Percentiles rank a stretch among this genome's conserved stretches.
phyloP scores from a whole-genome alignment of 2,329 filamentous ascomycete species.

The Arthrocladium fulminans region DNA sequence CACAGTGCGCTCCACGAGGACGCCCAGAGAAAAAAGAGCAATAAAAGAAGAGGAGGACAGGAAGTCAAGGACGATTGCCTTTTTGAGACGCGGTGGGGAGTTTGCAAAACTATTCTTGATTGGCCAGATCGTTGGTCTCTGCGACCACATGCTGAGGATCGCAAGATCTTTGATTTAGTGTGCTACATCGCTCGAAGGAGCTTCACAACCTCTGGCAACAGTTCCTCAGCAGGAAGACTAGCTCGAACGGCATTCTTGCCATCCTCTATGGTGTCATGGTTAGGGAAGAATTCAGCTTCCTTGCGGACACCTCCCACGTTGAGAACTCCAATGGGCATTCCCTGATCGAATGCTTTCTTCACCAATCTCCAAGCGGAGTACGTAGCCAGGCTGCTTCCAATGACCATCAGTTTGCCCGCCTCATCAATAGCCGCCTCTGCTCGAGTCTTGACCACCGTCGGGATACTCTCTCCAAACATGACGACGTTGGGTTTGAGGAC shows the following conservation, averaged over 20 bases:
- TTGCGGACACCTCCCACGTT: slow-evolving; percentile 56
- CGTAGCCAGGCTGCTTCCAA: slow-evolving; percentile 86
- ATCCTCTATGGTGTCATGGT: slow-evolving; percentile 15
- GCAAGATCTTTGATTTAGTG: not conserved
- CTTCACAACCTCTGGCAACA: slow-evolving; percentile 33
- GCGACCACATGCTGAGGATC: not conserved
- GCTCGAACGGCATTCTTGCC: slow-evolving; percentile 30
- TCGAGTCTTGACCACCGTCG: slow-evolving; percentile 56
- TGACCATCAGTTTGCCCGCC: slow-evolving; percentile 63
- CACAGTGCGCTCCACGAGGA: not conserved
- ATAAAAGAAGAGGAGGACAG: not conserved
- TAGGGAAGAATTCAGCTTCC: slow-evolving; percentile 34
- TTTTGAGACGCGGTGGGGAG: not conserved
- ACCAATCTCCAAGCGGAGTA: slow-evolving; percentile 91
- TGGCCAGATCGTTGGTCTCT: not conserved
- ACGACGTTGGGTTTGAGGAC: slow-evolving; percentile 87
- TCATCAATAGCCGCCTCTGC: slow-evolving; percentile 74
- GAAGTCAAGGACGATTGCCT: not conserved
- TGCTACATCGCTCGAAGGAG: slow-evolving; percentile 3
- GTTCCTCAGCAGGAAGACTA: slow-evolving; percentile 33
- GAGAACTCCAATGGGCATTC: slow-evolving; percentile 77
- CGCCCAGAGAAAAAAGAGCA: not conserved
- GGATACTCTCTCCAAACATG: slow-evolving; percentile 93
- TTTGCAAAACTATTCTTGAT: not conserved
- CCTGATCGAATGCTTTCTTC: slow-evolving; percentile 69